Evolutionary conservation across 2,329 filamentous ascomycete species (phyloP).

Genomic region (Alternaria incomplexa): DNA sequence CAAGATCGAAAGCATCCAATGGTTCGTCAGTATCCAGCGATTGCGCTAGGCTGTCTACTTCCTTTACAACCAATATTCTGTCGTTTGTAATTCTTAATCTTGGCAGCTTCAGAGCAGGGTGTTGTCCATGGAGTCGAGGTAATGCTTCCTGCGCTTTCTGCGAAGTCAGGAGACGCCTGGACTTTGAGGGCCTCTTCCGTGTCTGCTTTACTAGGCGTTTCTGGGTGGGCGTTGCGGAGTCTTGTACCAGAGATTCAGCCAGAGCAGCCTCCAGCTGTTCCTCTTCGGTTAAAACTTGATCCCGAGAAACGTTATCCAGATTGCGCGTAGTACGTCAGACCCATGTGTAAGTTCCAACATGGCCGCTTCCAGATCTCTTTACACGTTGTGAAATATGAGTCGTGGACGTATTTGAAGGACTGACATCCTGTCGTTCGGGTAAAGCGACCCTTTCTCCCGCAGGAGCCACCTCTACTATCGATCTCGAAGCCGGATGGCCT

Average conservation of each 20-base stretch:
- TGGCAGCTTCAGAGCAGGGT: background rate
- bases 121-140: background rate
- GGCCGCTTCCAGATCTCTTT: background rate
- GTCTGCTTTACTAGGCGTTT: background rate
- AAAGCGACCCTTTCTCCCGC: fast-evolving
- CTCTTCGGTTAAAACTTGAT: background rate
- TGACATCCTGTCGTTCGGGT: background rate
- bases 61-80: background rate
- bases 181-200: background rate
- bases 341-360: background rate
- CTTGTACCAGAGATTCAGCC: background rate
- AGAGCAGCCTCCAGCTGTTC: background rate
- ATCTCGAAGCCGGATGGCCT: background rate
- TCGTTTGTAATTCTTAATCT: background rate
- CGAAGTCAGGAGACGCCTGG: background rate
- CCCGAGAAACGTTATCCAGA: background rate
- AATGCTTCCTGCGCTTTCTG: background rate
- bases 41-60: background rate
- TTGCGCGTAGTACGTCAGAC: background rate
- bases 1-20: background rate
- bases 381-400: background rate
- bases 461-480: background rate
- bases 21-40: background rate
- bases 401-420: background rate
- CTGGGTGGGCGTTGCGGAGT: background rate